Evolutionary conservation across 371 early-diverging fungal genomes (phyloP).

Genomic region (Blastocladiella emersonii): DNA sequence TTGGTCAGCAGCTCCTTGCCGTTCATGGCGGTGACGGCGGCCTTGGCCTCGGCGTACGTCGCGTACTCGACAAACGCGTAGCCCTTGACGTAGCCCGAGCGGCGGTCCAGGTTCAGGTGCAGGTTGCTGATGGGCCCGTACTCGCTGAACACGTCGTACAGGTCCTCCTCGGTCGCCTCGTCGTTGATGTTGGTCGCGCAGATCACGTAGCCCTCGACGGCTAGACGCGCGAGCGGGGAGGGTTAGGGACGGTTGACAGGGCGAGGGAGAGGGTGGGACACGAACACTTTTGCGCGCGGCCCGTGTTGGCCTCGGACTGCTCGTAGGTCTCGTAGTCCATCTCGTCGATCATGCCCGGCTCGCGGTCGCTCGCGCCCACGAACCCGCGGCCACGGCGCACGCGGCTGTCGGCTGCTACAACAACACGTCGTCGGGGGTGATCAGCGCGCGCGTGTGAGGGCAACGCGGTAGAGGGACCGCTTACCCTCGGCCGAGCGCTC

Average conservation of each 20-base stretch:
- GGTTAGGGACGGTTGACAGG: background rate
- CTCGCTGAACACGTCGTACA: slow-evolving; percentile 75
- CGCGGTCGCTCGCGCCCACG: background rate
- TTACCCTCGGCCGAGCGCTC: too few relatives aligned
- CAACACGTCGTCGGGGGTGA: too few relatives aligned
- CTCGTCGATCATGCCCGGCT: background rate
- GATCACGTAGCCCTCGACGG: slow-evolving; percentile 92
- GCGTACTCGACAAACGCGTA: slow-evolving; percentile 87
- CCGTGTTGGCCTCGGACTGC: background rate
- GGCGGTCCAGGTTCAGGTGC: slow-evolving; percentile 82
- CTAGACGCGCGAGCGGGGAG: background rate
- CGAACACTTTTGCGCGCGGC: background rate
- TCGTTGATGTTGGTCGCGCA: slow-evolving; percentile 81
- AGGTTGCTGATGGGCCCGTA: slow-evolving; percentile 76
- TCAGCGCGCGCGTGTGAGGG: too few relatives aligned
- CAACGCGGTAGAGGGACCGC: too few relatives aligned
- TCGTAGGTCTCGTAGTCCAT: background rate
- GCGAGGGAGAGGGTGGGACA: background rate
- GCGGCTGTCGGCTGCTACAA: too few relatives aligned
- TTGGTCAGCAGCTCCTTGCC: slow-evolving; percentile 56
- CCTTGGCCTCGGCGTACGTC: slow-evolving; percentile 61
- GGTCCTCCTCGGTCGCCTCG: slow-evolving; percentile 84
- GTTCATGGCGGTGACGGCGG: slow-evolving; percentile 58
- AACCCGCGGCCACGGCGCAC: too few relatives aligned
- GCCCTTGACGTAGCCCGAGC: slow-evolving; percentile 56